Conservation (phyloP, 2,329 filamentous ascomycete species). For the Helotiales sp. region DNA sequence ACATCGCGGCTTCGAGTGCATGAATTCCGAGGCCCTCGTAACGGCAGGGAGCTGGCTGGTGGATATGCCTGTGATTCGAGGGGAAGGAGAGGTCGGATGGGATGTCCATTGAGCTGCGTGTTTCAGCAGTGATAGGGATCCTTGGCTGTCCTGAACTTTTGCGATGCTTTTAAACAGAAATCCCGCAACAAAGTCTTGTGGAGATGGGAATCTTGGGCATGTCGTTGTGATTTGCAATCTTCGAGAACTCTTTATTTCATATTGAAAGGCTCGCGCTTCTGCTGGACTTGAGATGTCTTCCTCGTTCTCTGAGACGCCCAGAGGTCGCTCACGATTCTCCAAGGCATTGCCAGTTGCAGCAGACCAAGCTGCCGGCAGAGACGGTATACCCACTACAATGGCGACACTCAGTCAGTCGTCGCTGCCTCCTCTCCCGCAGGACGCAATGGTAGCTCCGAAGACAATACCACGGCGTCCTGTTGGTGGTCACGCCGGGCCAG, state of each 20-base stretch:
- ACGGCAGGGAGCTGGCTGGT: constrained; percentile 1
- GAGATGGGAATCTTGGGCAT: background rate
- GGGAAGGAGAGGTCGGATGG: constrained; percentile 8
- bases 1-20: constrained; percentile 14
- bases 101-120: constrained; percentile 7
- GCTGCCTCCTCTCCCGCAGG: constrained; percentile 26
- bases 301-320: constrained; percentile 18
- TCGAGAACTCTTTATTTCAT: constrained; percentile 1
- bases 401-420: constrained; percentile 18
- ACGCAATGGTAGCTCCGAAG: constrained; percentile 16
- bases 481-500: constrained; percentile 16
- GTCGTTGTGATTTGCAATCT: constrained; percentile 1
- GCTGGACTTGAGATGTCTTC: constrained; percentile 7
- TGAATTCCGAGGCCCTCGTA: constrained; percentile 4
- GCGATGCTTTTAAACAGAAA: constrained; percentile 9
- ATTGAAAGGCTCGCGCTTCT: background rate
- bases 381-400: constrained; percentile 7
- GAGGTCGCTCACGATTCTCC: constrained; percentile 29
- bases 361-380: constrained; percentile 1
- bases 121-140: constrained; percentile 10
- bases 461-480: constrained; percentile 31
- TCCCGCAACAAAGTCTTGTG: constrained; percentile 9
- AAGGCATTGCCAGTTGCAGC: constrained; percentile 28
- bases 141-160: background rate
- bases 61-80: constrained; percentile 13